Conservation (phyloP, 208 protist genomes). For the Wallacemonas sp. region DNA sequence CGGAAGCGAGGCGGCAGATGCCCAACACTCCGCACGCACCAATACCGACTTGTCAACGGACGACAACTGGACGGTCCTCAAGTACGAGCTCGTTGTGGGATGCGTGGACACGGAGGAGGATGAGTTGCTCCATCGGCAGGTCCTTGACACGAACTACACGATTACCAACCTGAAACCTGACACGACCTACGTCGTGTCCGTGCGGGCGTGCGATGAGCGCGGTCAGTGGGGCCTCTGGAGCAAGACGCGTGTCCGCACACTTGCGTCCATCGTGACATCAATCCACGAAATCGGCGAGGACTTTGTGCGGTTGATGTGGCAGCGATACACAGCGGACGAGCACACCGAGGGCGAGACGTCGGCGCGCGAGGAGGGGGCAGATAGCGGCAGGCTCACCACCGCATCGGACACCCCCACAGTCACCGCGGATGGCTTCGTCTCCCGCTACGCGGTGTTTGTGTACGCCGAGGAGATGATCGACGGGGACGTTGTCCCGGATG, state of each 20-base stretch:
- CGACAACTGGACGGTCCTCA: constrained; percentile 53
- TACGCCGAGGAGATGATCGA: constrained; percentile 52
- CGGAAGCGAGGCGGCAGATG: not conserved
- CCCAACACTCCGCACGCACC: not conserved
- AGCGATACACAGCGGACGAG: constrained; percentile 36
- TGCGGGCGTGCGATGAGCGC: constrained; percentile 81
- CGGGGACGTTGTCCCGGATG: constrained; percentile 31
- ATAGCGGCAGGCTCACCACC: not conserved
- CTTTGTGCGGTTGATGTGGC: constrained; percentile 90
- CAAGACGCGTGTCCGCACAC: constrained; percentile 69
- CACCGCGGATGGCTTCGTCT: constrained; percentile 67
- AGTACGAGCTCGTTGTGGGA: constrained; percentile 90
- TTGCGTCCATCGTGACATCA: constrained; percentile 69
- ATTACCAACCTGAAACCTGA: constrained; percentile 79
- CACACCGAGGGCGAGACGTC: constrained; percentile 21
- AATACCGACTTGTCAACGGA: not conserved
- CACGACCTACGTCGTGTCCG: constrained; percentile 83
- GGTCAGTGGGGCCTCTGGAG: constrained; percentile 89
- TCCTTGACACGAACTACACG: constrained; percentile 85
- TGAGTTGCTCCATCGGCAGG: constrained; percentile 65
- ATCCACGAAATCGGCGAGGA: constrained; percentile 92
- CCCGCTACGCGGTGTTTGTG: constrained; percentile 81
- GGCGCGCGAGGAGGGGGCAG: not conserved
- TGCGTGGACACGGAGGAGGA: constrained; percentile 82
- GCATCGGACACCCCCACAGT: constrained; percentile 8